A percentile compares a stretch with the other conserved stretches of the same genome.
These are phyloP conservation scores for Verbascum thapsus DNA, from an alignment of 257 asterid genomes.

Conservation along the genomic window DNA sequence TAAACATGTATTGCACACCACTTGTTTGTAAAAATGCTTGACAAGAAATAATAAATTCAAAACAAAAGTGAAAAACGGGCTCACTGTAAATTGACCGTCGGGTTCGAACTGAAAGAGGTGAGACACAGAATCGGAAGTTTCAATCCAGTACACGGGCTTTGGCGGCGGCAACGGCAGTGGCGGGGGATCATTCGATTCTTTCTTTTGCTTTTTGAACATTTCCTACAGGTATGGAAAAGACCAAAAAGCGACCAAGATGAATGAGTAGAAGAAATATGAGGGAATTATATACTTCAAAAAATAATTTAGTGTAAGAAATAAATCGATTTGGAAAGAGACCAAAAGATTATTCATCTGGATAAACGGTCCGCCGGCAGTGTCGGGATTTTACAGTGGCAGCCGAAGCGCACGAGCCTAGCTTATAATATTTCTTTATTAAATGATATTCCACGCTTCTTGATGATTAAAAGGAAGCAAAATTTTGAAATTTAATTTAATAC, in stretches of 20 bases:
- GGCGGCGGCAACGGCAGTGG: conserved; percentile 43
- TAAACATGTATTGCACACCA: conserved; percentile 23
- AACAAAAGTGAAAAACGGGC: conserved; percentile 27
- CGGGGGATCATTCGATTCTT: conserved; percentile 32
- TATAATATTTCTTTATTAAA: too few species aligned
- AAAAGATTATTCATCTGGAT: conserved; percentile 41
- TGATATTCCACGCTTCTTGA: too few species aligned
- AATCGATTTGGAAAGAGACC: conserved; percentile 30
- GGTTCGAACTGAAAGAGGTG: conserved; percentile 70
- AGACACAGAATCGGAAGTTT: conserved; percentile 71
- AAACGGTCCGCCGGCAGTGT: conserved; percentile 35
- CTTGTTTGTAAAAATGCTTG: conserved; percentile 31
- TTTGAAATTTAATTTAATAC: too few species aligned
- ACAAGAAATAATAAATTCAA: not conserved
- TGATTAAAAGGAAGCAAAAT: too few species aligned
- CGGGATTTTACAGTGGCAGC: conserved; percentile 32
- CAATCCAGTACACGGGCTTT: conserved; percentile 74
- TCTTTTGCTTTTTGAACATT: conserved; percentile 53
- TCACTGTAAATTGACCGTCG: conserved; percentile 76
- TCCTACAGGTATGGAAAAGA: conserved; percentile 44
- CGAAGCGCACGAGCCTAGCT: conserved; percentile 14
- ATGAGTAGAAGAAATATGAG: not conserved
- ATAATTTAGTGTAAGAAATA: not conserved
- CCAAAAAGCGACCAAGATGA: conserved; percentile 6
- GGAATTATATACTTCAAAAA: not conserved